Evolutionary conservation across 805 yeast species (phyloP), one percentile per base, ranked within the genome.

Genomic region (Monosporozyma yasuniensis): DNA sequence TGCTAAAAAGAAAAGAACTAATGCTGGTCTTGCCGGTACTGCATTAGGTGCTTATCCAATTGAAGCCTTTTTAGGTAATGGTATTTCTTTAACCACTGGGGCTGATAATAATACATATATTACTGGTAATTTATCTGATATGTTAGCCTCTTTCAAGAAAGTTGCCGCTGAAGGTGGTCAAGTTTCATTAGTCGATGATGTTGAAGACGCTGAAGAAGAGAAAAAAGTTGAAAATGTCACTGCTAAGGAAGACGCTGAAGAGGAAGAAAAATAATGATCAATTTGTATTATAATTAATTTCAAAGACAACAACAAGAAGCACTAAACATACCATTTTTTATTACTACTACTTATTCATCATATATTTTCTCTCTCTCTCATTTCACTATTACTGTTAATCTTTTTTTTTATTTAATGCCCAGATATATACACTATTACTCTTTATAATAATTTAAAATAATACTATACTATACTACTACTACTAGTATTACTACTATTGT

Each of bases 61-160:
- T 6, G 67, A 65, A 50, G 60, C 64, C 12, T 50, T 65, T 11
- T 49, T 65, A 39, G 65, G 64, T 11, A 55, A 63, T n/a, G 65
- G 65, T 12, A 60, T 64, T 18, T 59, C 57, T 45, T 57, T 65
- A 44, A 54, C 61, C 5, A 59, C 80, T 45, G 78, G 79, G 50
- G 78, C 78, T 54, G 50, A 50, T 28, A 44, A 52, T n/a, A 46
- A 47, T 4, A 77, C 81, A 47, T 81, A 80, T 61, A 72, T 81
- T 55, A 84, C 81, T 59, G 80, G 81, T 7, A 70, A 82, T 35
- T 77, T 84, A 22, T 78, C 79, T 52, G 78, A 82, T n/a, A 75
- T 81, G 58, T 69, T 82, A 59, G 83, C 83, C 25, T 71, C 77
- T 5, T 58, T 74, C 39, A 73, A 72, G 38, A 53, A 52, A 21